Base-by-base conservation (phyloP, 208 protist species). In the Trypanosoma mega region DNA sequence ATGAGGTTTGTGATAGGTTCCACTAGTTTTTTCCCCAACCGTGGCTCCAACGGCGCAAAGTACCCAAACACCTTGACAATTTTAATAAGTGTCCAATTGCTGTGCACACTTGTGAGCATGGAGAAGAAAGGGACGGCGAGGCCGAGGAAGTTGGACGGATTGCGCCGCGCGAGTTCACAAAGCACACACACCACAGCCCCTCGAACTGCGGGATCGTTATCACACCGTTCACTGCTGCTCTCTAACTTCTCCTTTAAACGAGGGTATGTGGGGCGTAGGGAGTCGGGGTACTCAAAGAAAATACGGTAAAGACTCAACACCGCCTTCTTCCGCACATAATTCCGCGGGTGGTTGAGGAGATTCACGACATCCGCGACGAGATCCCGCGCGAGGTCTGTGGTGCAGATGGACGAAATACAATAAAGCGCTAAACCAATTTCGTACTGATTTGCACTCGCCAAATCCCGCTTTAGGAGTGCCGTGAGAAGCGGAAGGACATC, bases 51-150 rank as follows among this genome's bases (percentile, higher is more conserved):
- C 33, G 97, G 97, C 4, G 87, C 83, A 30, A 99, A 92, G 31
- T 97, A 88, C 16, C 92, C 96, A 68, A 99, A 98, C 30, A 99
- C 85, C 78, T 99, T 99, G 7, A 99, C 85, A 63, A 99, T 95
- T 58, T 99, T 99, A 68, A 99, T 99, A 11, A 99, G 73, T 55
- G 98, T 99, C 98, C 98, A 99, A 84, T 99, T 99, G 84, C 98
- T 99, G 47, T 91, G 81, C 43, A 96, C 74, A 11, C 64, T 86
- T 1, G 79, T 96, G 11, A 99, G 84, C 5, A 99, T 76, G 11
- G 97, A 96, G 74, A 97, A 99, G 47, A 99, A 96, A 16, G 87
- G 77, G 3, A 98, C 97, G 1, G 97, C 98, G 30, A 99, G 85
- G n/a, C 94, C 75, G 2, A 99, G 63, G 61, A 98, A 99, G 77